Base-by-base conservation (phyloP, 139 green algal genomes). In the Desmodesmus armatus region DNA sequence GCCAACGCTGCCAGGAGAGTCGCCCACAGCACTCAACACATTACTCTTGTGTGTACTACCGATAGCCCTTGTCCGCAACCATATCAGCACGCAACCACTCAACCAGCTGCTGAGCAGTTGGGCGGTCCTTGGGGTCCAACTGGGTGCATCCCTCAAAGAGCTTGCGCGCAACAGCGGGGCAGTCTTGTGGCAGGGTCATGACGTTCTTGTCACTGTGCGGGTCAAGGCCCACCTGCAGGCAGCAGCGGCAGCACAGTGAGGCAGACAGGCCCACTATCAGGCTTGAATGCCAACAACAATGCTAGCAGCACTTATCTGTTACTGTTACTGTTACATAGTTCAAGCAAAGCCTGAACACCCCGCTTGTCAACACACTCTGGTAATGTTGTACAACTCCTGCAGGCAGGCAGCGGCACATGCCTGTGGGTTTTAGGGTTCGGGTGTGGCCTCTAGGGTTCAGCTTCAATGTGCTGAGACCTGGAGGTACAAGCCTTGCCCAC, bases 81-180 rank as follows among this genome's bases (percentile, higher is more conserved):
- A 79, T 66, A 43, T 88, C 84, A 44, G 84, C 53, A 17, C 92
- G 84, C 51, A 96, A 87, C 90, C 90, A 94, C 78, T 93, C 90
- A 39, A 96, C 91, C 4, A 96, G 63, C 35, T 89, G 53, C n/a
- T 86, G 49, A 0, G 91, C 90, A 2, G 70, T 86, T 37, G 93
- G 93, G 0, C 93, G 90, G 31, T 65, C 31, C 4, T 90, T 80
- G 3, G 91, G 88, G 44, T 92, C 85, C 73, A 90, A 80, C 31
- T 91, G 41, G 3, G 80, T 84, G n/a, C 85, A 84, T 3, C 67
- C 67, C 3, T 27, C 74, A 62, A 85, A 85, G n/a, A 85, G 69
- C 35, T 75, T 70, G n/a, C 70, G 63, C 6, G 88, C 88, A 3
- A 89, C 79, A 39, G 72, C 44, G 3, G 71, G 77, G 41, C 76